Percentiles rank a stretch among this genome's conserved stretches.
These are phyloP conservation scores for Candolleomyces efflorescens DNA, from an alignment of 768 basidiomycete species.

Conservation along the genomic window DNA sequence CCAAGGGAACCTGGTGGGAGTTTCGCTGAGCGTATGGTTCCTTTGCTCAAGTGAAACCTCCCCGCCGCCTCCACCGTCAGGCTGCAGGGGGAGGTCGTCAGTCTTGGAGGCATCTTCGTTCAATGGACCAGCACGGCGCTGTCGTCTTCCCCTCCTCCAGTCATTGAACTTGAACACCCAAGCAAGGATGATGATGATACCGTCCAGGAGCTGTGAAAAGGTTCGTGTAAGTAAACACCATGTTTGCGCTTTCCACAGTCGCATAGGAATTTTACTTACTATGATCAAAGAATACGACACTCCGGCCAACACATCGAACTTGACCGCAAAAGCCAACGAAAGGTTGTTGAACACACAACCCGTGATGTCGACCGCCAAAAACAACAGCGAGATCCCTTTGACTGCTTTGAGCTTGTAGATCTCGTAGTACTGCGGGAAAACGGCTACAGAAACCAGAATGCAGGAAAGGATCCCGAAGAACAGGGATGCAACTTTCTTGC, in stretches of 20 bases:
- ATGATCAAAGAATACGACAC: conserved; percentile 61
- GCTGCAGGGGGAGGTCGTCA: not conserved
- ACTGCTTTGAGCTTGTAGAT: conserved; percentile 64
- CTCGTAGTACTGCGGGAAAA: conserved; percentile 68
- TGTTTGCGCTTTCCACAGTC: too few species aligned
- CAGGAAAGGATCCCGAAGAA: conserved; percentile 63
- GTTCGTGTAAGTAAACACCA: too few species aligned
- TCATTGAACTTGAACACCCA: conserved; percentile 47
- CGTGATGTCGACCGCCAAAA: conserved; percentile 65
- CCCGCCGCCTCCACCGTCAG: not conserved
- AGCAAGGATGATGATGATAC: conserved; percentile 54
- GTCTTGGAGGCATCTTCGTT: not conserved
- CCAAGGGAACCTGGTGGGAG: not conserved
- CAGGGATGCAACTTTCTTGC: conserved; percentile 31
- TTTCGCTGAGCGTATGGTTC: not conserved
- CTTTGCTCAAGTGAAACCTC: not conserved
- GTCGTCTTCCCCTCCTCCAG: conserved; percentile 21
- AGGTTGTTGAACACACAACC: conserved; percentile 70
- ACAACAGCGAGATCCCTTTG: conserved; percentile 62
- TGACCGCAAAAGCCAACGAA: conserved; percentile 60
- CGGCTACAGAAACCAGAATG: conserved; percentile 48
- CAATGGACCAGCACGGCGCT: conserved; percentile 12
- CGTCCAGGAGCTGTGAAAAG: conserved; percentile 50
- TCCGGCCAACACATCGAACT: conserved; percentile 61
- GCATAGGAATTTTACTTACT: conserved; percentile 29